Evolutionary conservation across 805 yeast genomes (phyloP).

Genomic region (Ogataea paraovalis): DNA sequence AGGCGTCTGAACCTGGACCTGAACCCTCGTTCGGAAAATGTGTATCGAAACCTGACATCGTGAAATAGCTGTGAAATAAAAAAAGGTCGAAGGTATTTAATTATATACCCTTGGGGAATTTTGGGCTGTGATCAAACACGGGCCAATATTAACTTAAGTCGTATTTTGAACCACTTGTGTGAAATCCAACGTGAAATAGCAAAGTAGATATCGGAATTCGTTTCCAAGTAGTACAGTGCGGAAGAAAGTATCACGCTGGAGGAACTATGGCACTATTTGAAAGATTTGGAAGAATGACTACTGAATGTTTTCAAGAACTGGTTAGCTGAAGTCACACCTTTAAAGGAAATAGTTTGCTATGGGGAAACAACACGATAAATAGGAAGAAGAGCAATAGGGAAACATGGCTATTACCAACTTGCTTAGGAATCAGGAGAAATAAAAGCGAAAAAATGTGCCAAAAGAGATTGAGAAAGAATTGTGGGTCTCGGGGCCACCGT

Average conservation of each 20-base stretch:
- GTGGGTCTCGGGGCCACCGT: not conserved
- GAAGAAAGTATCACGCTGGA: not conserved
- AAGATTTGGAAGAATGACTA: not conserved
- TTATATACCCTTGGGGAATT: not conserved
- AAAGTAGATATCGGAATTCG: not conserved
- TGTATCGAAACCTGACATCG: not conserved
- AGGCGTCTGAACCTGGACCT: not conserved
- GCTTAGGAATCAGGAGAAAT: not conserved
- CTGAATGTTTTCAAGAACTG: not conserved
- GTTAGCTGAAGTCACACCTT: not conserved
- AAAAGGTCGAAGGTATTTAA: not conserved
- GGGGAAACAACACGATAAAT: not conserved
- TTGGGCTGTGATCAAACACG: not conserved
- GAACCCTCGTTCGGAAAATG: not conserved
- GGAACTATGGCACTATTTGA: not conserved
- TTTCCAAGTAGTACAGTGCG: not conserved
- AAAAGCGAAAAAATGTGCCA: not conserved
- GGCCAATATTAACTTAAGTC: not conserved
- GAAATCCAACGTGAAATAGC: not conserved
- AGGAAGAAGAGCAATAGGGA: not conserved
- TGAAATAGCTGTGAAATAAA: not conserved
- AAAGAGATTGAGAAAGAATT: not conserved
- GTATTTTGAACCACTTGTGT: not conserved
- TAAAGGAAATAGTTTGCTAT: not conserved
- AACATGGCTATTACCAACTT: not conserved